Percentiles rank a stretch among this genome's conserved stretches.
These are phyloP conservation scores for Aureobasidium subglaciale DNA, from an alignment of 2,329 filamentous ascomycete species.

Conservation along the genomic window DNA sequence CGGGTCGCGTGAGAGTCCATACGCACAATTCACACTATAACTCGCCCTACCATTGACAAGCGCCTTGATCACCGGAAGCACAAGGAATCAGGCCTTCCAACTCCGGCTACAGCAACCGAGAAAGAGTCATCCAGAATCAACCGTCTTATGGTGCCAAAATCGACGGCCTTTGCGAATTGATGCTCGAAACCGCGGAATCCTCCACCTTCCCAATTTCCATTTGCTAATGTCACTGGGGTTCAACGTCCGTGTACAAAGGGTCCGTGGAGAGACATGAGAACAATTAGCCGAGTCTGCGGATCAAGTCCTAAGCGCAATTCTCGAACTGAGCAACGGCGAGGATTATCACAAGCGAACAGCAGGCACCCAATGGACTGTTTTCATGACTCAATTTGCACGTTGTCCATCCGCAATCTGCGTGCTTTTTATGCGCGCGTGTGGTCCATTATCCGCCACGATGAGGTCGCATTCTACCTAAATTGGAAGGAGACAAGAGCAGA, in stretches of 20 bases:
- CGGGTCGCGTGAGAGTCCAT: background rate
- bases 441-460: conserved; percentile 1
- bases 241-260: conserved; percentile 9
- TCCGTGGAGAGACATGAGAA: background rate
- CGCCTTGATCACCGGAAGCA: background rate
- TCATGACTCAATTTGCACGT: conserved; percentile 6
- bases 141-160: background rate
- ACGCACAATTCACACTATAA: background rate
- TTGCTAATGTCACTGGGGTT: conserved; percentile 11
- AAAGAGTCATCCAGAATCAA: background rate
- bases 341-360: background rate
- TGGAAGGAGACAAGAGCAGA: conserved; percentile 6
- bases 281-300: background rate
- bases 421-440: conserved; percentile 14
- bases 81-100: background rate
- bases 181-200: background rate
- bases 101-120: background rate
- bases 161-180: background rate
- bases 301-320: background rate
- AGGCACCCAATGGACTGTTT: background rate
- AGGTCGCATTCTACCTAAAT: conserved; percentile 8
- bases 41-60: conserved; percentile 1
- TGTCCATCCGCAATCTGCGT: background rate
- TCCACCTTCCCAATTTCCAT: background rate
- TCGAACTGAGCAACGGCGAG: background rate